Base-by-base conservation (phyloP, 768 basidiomycete species). In the Candolleomyces aberdarensis region DNA sequence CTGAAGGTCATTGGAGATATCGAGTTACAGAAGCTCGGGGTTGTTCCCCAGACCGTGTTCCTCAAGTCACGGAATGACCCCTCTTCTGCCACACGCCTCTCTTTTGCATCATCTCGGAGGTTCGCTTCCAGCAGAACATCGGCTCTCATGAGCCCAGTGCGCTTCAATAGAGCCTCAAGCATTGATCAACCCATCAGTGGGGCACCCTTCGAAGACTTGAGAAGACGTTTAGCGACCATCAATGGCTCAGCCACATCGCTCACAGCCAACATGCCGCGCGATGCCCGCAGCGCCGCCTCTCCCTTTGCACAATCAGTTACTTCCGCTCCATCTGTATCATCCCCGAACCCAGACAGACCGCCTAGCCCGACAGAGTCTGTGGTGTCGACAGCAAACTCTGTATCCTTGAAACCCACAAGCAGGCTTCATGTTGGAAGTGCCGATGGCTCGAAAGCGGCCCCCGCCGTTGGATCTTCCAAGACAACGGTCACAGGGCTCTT, bases 41-140 rank as follows among this genome's bases (percentile, higher is more conserved):
- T 96, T 5, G 91, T 95, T 0, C 94, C 94, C 13, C 93, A 92
- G 61, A 97, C 94, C 0, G 87, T 97, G 19, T 97, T 98, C 73
- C 76, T 97, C 65, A 51, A 51, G 20, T 31, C 48, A 17, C 54
- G 55, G 29, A 54, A 56, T 91, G 83, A 66, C 69, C 83, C n/a
- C 75, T 82, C 29, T 69, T 73, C 22, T 70, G 76, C 75, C 14
- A 78, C 81, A 31, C 83, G 81, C 22, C 58, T 76, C 3, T 61
- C 70, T 3, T 72, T 76, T 22, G 66, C 70, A 14, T 71, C 74
- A 6, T 78, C 82, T 36, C 77, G 79, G 59, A 73, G 78, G 50
- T 75, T 76, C 7, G 72, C 67, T 1, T 63, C 74, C 29, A 72
- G 64, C n/a, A 60, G 62, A 20, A 57, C 58, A 11, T 57, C 65